Evolutionary conservation across 345 rosid species (phyloP).

Genomic region (Aquilaria yunnanensis): DNA sequence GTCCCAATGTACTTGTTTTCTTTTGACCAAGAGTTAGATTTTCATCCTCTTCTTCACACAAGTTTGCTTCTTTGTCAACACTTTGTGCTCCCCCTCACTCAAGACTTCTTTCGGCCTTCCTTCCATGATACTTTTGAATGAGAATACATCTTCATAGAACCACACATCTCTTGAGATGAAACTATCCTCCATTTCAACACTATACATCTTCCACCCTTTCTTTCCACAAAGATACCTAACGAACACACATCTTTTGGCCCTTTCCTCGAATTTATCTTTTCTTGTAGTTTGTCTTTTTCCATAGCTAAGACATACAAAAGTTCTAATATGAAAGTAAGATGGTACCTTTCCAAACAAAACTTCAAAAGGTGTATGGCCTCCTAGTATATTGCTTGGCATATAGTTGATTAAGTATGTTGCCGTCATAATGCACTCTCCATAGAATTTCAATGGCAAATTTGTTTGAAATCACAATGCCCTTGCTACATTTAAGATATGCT

Average conservation of each 20-base stretch:
- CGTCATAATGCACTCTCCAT: neutral
- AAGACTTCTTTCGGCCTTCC: neutral
- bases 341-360: too few species aligned
- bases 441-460: neutral
- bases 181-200: too few species aligned
- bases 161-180: neutral
- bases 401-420: neutral
- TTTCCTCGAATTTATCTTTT: too few species aligned
- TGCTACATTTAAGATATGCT: too few species aligned
- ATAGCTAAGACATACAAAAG: too few species aligned
- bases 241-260: neutral
- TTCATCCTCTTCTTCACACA: too few species aligned
- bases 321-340: too few species aligned
- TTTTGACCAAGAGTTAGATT: too few species aligned
- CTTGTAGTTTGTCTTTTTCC: neutral
- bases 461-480: too few species aligned
- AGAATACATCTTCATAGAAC: neutral
- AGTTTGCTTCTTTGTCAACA: neutral
- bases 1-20: too few species aligned
- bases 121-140: neutral
- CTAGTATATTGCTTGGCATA: neutral
- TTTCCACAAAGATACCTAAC: neutral
- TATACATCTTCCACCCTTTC: too few species aligned
- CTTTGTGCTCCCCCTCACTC: neutral
- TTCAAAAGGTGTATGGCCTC: too few species aligned